Base-by-base conservation (phyloP, 2,329 filamentous ascomycete genomes). In the Sarocladiaceae sp. region DNA sequence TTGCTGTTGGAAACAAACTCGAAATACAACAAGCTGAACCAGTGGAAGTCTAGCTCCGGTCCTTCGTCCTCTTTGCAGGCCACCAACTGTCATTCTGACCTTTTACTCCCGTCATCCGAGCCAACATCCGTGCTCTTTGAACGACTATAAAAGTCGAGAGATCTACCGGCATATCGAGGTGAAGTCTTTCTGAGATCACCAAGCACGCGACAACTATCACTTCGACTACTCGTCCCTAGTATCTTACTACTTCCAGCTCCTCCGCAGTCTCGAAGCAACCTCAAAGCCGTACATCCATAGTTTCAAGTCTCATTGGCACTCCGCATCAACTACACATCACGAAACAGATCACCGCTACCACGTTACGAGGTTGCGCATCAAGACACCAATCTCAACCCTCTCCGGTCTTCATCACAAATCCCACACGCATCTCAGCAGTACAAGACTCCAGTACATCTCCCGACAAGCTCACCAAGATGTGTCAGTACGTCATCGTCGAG, bases 21-120 rank as follows among this genome's bases (percentile, higher is more conserved):
- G 25, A n/a, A n/a, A n/a, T n/a, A n/a, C n/a, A n/a, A n/a, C n/a
- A n/a, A 48, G 26, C 44, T 48, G 44, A 48, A 11, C 44, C 25
- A 26, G 44, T 31, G 26, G 33, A 48, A 48, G 44, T 28, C 33
- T 12, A 33, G 44, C 26, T 22, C 44, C 20, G 26, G 44, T 26
- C 12, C 12, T 26, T n/a, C 10, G 12, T n/a, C 15, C n/a, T 31
- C 22, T 28, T 4, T 18, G 22, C 40, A 46, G 4, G 44, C 22
- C 44, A 48, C 44, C 44, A 29, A 33, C 28, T 33, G 44, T 8
- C 25, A 18, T 33, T 31, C 17, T 22, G 28, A 4, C 13, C 28
- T 20, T 12, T 48, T 33, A 10, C 20, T 33, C 44, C 18, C 22
- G 44, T 48, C 44, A 48, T 28, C 31, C 44, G 44, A 28, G 18